Evolutionary conservation across 2,329 filamentous ascomycete species (phyloP), one percentile per base, ranked within the genome.

Genomic region (Clarireedia homoeocarpa): DNA sequence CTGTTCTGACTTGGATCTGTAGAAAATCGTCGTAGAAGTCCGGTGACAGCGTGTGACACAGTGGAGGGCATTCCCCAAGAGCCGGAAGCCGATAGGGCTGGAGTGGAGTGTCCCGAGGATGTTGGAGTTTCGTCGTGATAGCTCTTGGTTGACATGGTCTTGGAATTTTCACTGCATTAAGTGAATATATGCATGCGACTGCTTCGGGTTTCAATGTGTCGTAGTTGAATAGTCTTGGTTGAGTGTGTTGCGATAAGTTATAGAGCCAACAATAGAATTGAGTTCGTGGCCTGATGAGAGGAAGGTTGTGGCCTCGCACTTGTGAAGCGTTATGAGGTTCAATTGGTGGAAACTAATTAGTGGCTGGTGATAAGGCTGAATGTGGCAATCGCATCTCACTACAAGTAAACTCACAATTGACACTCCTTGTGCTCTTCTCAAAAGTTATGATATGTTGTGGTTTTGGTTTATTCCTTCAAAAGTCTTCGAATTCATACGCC

Each of bases 21-120:
- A 26, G 80, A 83, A 64, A 89, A 81, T 58, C 86, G 84, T 38
- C 86, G 81, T 60, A 89, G 81, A 51, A 90, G 75, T 17, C 85
- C 85, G 36, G 82, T 82, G 65, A 79, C 74, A 48, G 78, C 76
- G 65, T 77, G 74, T 44, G 71, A 75, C 62, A 79, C 76, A 4
- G 77, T 75, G 55, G 77, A 77, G 6, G 60, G 58, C n/a, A 56
- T 51, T 39, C 76, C 73, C 61, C 79, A 55, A 15, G 54, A 54
- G 58, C 61, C 71, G 63, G 77, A 78, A 55, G 73, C 74, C 53
- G 72, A 70, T 45, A 74, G 58, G 57, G 72, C 70, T 27, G 69
- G 65, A 40, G 68, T 59, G 15, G 61, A 61, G 23, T 53, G 61
- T 6, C 58, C 61, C 15, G 59, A 51, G 15, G 63, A 60, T 58